Conservation (phyloP, 2,329 filamentous ascomycete species). For the Venturia effusa region DNA sequence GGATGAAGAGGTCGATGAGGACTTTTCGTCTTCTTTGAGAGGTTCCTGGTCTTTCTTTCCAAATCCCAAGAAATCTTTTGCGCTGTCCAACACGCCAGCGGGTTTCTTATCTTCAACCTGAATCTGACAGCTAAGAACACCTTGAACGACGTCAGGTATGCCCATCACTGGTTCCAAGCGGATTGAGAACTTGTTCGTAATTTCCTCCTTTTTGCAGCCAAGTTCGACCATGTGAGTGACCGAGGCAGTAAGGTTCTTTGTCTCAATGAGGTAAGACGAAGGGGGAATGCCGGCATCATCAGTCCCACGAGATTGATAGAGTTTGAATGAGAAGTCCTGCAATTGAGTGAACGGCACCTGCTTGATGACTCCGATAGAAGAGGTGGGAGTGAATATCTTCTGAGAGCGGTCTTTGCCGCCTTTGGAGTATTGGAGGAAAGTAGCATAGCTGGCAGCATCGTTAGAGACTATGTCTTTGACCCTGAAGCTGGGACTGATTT, state of each 20-base stretch:
- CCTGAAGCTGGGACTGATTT: constrained; percentile 87
- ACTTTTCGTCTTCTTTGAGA: constrained; percentile 48
- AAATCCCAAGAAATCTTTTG: constrained; percentile 94
- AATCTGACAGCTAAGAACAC: constrained; percentile 75
- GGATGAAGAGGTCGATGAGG: constrained; percentile 30
- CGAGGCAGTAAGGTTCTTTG: constrained; percentile 76
- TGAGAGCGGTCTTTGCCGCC: constrained; percentile 63
- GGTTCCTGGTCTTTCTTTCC: constrained; percentile 68
- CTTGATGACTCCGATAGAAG: constrained; percentile 67
- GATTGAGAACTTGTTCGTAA: constrained; percentile 69
- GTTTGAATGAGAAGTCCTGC: constrained; percentile 68
- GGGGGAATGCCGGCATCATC: constrained; percentile 36
- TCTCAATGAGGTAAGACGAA: constrained; percentile 50
- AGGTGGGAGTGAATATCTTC: constrained; percentile 70
- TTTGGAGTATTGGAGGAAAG: constrained; percentile 64
- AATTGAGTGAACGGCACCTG: constrained; percentile 74
- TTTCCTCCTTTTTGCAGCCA: constrained; percentile 63
- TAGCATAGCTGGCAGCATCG: constrained; percentile 66
- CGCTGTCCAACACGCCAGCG: constrained; percentile 76
- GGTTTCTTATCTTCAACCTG: constrained; percentile 56
- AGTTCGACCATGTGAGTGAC: constrained; percentile 69
- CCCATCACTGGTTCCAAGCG: constrained; percentile 63
- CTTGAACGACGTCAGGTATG: constrained; percentile 65
- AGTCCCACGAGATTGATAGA: constrained; percentile 58
- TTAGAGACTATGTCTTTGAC: constrained; percentile 88